Evolutionary conservation across 2,329 filamentous ascomycete genomes (phyloP), one percentile per base, ranked within the genome.

Genomic region (Ophiostoma triangulosporum): DNA sequence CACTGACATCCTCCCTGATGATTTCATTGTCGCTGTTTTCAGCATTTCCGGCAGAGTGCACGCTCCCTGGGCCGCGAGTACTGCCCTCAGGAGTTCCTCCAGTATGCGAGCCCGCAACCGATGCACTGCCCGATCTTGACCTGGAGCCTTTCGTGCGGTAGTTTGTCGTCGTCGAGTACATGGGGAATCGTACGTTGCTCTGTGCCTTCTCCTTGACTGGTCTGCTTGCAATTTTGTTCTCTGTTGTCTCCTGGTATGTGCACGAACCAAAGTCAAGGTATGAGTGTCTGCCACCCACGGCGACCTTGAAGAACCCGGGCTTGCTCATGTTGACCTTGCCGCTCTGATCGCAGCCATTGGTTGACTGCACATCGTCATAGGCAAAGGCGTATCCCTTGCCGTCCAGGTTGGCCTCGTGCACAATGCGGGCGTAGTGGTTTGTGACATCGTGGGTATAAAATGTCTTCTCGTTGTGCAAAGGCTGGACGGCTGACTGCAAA

Each of bases 381-480:
- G 78, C 75, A 62, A 80, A 80, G 0, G 75, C 75, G 61, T 83
- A 82, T 9, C 78, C 77, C 58, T 71, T 73, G 1, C 71, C 68
- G 60, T 81, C 76, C 7, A 76, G 57, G 54, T 74, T 77, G 22
- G 65, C 68, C 53, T 67, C 71, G 62, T 82, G 78, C 51, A 81
- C 74, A 51, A 81, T 70, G 31, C 76, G 67, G 6, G 73, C 67
- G 60, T 80, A 82, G 62, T 81, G 77, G 58, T 81, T 81, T 3
- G 75, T 78, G 33, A 73, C 66, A 0, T 68, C 63, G 12, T 66
- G 60, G 45, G 59, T 54, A 59, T 70, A 73, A 55, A 68, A 72
- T 3, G 63, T 69, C n/a, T n/a, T n/a, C n/a, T n/a, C 3, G 54
- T 55, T 0, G 66, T 64, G 5, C 59, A 59, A 69, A 31, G 40